Base-by-base conservation (phyloP, 2,329 filamentous ascomycete species). In the Fusarium globosum region DNA sequence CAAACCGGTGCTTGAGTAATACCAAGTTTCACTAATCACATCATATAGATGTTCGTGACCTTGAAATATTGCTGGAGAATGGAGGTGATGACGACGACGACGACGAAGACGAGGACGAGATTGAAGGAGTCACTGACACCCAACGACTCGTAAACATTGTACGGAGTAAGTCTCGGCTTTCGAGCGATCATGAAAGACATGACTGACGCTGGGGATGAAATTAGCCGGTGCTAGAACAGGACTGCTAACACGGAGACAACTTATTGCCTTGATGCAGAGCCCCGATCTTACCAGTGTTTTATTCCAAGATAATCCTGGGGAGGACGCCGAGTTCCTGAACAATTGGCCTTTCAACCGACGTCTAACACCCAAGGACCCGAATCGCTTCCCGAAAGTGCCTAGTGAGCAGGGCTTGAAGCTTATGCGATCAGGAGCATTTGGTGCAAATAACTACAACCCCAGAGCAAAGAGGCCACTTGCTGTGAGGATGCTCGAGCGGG, bases 341-440 rank as follows among this genome's bases (percentile, higher is more conserved):
- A 82, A 85, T 56, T 84, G 85, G 75, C 82, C 86, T 45, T 81
- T 85, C 39, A 83, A 87, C 52, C 85, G 87, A 59, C 80, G 82
- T 26, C 79, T 79, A 16, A 73, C 72, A 4, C 77, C 76, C 14
- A 85, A 82, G n/a, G 87, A 90, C 65, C 86, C 86, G 4, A 82
- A 90, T 70, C 84, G 89, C 49, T 95, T 95, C 68, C 94, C 95
- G n/a, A 93, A 93, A 76, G 90, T 97, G 0, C 96, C 96, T 0
- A 97, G 92, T 77, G 90, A 93, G 16, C 87, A 90, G 70, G 96
- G 96, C 13, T 86, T 83, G 55, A 89, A 92, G 75, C 84, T 98
- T 69, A 97, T 98, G 95, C 86, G 90, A 43, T 92, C 91, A 36
- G 96, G 96, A 2, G 86, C 85, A 6, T 98, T 98, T 82, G 96